Evolutionary conservation across 2,329 filamentous ascomycete species (phyloP).

Genomic region (Colletotrichum sp.): DNA sequence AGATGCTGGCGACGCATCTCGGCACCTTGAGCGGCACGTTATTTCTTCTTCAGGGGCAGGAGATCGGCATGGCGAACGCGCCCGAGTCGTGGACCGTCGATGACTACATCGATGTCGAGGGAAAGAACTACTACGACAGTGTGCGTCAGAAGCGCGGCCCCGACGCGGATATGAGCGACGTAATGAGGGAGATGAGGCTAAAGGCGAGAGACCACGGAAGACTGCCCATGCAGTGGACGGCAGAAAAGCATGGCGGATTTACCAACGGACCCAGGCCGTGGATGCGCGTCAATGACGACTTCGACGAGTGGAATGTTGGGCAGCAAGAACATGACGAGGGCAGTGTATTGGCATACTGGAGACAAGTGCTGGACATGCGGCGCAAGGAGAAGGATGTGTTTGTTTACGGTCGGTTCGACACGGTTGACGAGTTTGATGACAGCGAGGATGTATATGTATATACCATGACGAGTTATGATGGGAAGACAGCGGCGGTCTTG

Average conservation of each 20-base stretch:
- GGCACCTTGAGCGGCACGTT: constrained; percentile 47
- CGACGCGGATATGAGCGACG: constrained; percentile 33
- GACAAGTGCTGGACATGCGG: constrained; percentile 19
- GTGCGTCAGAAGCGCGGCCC: constrained; percentile 22
- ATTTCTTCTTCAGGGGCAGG: constrained; percentile 57
- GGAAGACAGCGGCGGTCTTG: constrained; percentile 23
- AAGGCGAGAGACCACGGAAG: constrained; percentile 32
- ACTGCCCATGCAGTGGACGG: constrained; percentile 54
- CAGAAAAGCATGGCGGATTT: constrained; percentile 50
- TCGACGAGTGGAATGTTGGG: constrained; percentile 22
- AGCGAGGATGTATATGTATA: constrained; percentile 26
- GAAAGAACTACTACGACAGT: constrained; percentile 41
- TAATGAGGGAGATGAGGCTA: constrained; percentile 44
- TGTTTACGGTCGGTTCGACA: constrained; percentile 22
- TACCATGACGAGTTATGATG: constrained; percentile 24
- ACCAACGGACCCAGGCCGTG: constrained; percentile 22
- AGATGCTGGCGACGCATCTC: constrained; percentile 51
- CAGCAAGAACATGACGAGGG: constrained; percentile 4
- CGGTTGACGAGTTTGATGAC: not conserved
- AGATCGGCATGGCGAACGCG: constrained; percentile 55
- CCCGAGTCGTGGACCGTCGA: constrained; percentile 46
- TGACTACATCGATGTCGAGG: constrained; percentile 49
- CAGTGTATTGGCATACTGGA: constrained; percentile 26
- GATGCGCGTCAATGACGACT: constrained; percentile 32
- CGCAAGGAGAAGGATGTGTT: constrained; percentile 25